Conservation (phyloP, 1,284 basidiomycete genomes). For the Leucoagaricus sp. region DNA sequence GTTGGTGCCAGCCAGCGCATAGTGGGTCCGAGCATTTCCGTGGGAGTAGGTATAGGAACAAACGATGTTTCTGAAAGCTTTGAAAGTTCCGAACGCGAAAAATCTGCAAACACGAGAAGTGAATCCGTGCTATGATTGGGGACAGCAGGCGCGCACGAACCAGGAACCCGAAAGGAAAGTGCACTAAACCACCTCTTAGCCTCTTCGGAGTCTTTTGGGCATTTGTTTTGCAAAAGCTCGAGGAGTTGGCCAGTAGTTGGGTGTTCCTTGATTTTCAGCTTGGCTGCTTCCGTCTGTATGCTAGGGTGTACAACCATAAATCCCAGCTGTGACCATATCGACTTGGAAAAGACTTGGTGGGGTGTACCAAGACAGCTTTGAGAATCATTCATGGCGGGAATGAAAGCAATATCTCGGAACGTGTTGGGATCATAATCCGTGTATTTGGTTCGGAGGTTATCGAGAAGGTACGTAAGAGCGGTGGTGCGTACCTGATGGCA, state of each 20-base stretch:
- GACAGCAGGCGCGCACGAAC: conserved; percentile 35
- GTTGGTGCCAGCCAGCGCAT: conserved; percentile 57
- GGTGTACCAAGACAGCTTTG: conserved; percentile 63
- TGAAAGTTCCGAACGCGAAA: conserved; percentile 46
- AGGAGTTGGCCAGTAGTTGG: conserved; percentile 74
- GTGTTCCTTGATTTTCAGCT: conserved; percentile 76
- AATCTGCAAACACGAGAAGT: conserved; percentile 40
- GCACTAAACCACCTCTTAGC: conserved; percentile 79
- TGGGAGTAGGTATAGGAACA: conserved; percentile 46
- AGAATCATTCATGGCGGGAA: conserved; percentile 71
- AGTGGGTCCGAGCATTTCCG: conserved; percentile 26
- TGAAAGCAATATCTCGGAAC: conserved; percentile 68
- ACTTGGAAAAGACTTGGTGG: conserved; percentile 75
- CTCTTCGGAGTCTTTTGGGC: conserved; percentile 56
- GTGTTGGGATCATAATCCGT: conserved; percentile 58
- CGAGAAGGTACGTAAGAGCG: conserved; percentile 80
- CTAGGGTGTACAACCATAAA: conserved; percentile 68
- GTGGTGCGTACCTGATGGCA: conserved; percentile 41
- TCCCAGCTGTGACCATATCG: conserved; percentile 74
- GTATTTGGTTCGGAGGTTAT: conserved; percentile 69
- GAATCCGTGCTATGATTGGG: background rate
- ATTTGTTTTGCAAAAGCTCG: conserved; percentile 58
- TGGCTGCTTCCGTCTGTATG: conserved; percentile 61
- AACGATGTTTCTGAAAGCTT: conserved; percentile 53
- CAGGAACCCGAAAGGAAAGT: conserved; percentile 72